phyloP scores from a whole-genome alignment of 2,329 filamentous ascomycete species.

The Fusarium graminum region DNA sequence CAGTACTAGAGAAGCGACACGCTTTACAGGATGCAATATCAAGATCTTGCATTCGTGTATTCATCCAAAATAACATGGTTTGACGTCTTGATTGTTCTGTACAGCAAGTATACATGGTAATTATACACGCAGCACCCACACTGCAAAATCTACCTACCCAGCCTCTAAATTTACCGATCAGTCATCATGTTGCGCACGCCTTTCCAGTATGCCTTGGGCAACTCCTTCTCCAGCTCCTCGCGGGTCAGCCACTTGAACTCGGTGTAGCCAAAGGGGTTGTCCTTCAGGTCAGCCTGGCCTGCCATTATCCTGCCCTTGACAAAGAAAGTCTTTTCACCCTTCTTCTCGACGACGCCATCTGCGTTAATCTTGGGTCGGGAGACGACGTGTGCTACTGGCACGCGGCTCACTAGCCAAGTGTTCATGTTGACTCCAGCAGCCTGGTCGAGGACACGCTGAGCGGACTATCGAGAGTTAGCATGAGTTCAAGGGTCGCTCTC shows the following conservation, averaged over 20 bases:
- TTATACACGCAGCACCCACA: constrained; percentile 48
- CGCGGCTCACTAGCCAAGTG: constrained; percentile 95
- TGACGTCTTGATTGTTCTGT: constrained; percentile 42
- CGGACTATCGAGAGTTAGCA: constrained; percentile 69
- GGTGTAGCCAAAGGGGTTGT: constrained; percentile 77
- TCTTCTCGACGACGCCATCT: constrained; percentile 58
- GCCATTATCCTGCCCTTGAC: constrained; percentile 97
- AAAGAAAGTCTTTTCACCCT: constrained; percentile 91
- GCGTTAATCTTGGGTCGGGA: constrained; percentile 63
- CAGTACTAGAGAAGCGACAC: neutral
- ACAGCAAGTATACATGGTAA: constrained; percentile 51
- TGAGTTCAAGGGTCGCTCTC: neutral
- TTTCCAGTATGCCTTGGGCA: constrained; percentile 78
- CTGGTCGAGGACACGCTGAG: constrained; percentile 80
- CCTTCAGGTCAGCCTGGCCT: constrained; percentile 85
- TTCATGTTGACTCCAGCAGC: constrained; percentile 96
- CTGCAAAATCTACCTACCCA: constrained; percentile 24
- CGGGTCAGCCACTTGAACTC: constrained; percentile 95
- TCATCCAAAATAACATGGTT: constrained; percentile 4
- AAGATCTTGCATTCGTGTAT: neutral
- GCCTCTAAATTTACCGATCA: constrained; percentile 68
- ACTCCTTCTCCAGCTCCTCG: constrained; percentile 81
- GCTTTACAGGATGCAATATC: neutral
- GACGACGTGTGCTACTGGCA: constrained; percentile 85
- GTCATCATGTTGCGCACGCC: constrained; percentile 86